Evolutionary conservation across 495 filamentous ascomycete genomes (phyloP), one percentile per base, ranked within the genome.

Genomic region (Aspergillus homomorphus): DNA sequence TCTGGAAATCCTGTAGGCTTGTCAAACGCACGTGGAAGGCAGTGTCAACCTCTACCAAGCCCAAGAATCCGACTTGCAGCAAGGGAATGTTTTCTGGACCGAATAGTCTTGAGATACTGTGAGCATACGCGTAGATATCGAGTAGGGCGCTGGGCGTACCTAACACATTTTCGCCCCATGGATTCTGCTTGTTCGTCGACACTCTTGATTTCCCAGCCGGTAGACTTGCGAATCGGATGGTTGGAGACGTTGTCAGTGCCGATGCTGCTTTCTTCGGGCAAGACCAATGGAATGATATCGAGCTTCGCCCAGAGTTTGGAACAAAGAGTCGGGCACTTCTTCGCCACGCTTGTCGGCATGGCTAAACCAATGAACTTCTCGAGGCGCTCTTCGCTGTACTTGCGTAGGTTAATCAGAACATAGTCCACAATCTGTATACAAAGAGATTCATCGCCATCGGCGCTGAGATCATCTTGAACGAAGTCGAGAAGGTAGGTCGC

Each of bases 111-210:
- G 19, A n/a, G 45, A 19, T 51, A 59, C 46, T 70, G 30, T 41
- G 26, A 46, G 12, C 18, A 50, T 1, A 8, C 15, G 9, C 7
- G 23, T 38, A 20, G 12, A 22, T 5, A 58, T 30, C 58, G 55
- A 22, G 28, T 9, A n/a, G 58, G 48, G 3, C 15, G 33, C 10
- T 9, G 21, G 53, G 68, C 79, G 55, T 66, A 87, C 85, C 86
- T 82, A 45, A 91, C 81, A 66, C 88, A 91, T 76, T 92, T 93
- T 26, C 90, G 80, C 3, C 85, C 87, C 84, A 93, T 89, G 0
- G 89, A 89, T 65, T 96, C 91, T 2, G 91, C 89, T 69, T 93
- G 88, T 65, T 96, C 91, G 60, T 92, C 91, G 14, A 91, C 80
- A 41, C 80, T 70, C 61, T 83, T 84, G 7, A 72, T 67, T 41